Percentiles rank a stretch among this genome's conserved stretches.
Conservation (phyloP, 108 stramenopile genomes). For the Aurantiochytrium sp. region DNA sequence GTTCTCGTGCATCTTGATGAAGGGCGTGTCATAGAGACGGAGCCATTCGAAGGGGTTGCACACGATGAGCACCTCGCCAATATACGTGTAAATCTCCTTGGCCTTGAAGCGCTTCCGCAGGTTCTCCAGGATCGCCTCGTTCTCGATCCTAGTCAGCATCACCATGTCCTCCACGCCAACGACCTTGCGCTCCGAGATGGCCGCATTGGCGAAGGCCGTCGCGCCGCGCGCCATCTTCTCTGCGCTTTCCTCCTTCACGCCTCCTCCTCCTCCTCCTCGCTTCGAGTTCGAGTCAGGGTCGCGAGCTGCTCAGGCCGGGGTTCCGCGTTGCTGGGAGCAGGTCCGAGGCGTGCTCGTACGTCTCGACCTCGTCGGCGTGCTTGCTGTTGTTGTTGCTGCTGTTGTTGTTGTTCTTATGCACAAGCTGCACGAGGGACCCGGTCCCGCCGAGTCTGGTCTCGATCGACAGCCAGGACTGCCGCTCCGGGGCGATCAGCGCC, state of each 20-base stretch:
- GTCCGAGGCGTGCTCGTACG: no score
- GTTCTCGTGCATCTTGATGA: slow-evolving; percentile 10
- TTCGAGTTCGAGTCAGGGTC: no score
- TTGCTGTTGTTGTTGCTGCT: no score
- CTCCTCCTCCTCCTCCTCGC: neutral
- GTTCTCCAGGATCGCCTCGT: slow-evolving; percentile 50
- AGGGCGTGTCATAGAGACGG: neutral
- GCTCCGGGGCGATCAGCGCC: no score
- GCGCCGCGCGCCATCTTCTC: neutral
- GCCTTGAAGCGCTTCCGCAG: slow-evolving; percentile 36
- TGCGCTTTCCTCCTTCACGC: neutral
- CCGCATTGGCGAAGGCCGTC: neutral
- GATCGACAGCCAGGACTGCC: no score
- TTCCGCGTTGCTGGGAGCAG: no score
- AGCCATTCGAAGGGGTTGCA: slow-evolving; percentile 49
- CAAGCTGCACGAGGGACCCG: no score
- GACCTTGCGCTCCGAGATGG: slow-evolving; percentile 3
- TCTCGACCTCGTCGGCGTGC: no score
- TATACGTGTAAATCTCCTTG: slow-evolving; percentile 50
- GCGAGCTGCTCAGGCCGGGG: no score
- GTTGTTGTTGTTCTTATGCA: no score
- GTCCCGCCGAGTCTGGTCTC: no score
- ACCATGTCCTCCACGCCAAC: slow-evolving; percentile 54
- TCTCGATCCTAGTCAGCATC: slow-evolving; percentile 48
- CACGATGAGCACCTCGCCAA: slow-evolving; percentile 48